phyloP scores from a whole-genome alignment of 2,329 filamentous ascomycete species.

The Trichoderma gracile region DNA sequence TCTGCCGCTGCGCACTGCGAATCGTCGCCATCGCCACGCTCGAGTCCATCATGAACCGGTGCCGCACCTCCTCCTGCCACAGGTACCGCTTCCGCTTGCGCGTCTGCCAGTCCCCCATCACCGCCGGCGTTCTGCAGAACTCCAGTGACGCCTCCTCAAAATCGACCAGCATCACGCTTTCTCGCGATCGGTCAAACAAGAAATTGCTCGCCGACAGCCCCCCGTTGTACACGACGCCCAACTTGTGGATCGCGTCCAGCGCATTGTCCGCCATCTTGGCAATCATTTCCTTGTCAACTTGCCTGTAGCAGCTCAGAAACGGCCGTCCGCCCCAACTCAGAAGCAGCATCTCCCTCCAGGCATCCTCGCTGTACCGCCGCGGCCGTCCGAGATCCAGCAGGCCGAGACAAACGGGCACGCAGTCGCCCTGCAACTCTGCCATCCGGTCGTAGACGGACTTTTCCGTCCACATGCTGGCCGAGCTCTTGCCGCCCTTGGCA shows the following conservation, averaged over 20 bases:
- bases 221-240: not conserved
- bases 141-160: not conserved
- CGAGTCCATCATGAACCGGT: not conserved
- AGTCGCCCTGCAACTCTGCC: not conserved
- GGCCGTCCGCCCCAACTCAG: conserved; percentile 6
- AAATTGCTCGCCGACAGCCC: not conserved
- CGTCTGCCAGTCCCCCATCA: not conserved
- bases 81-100: conserved; percentile 7
- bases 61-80: not conserved
- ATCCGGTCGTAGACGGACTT: conserved; percentile 13
- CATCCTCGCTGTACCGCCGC: too few species aligned
- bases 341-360: not conserved
- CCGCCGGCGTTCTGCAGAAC: not conserved
- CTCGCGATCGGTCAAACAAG: not conserved
- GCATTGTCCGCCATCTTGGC: not conserved
- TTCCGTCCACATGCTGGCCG: not conserved
- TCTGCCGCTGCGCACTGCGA: not conserved
- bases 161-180: conserved; percentile 7
- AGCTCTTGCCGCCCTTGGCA: conserved; percentile 4
- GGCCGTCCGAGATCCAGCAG: not conserved
- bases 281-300: conserved; percentile 1
- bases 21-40: not conserved
- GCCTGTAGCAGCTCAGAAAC: not conserved
- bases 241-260: not conserved
- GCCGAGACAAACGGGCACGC: not conserved